Conservation (phyloP, 805 yeast species). For the Torulaspora microellipsoides region DNA sequence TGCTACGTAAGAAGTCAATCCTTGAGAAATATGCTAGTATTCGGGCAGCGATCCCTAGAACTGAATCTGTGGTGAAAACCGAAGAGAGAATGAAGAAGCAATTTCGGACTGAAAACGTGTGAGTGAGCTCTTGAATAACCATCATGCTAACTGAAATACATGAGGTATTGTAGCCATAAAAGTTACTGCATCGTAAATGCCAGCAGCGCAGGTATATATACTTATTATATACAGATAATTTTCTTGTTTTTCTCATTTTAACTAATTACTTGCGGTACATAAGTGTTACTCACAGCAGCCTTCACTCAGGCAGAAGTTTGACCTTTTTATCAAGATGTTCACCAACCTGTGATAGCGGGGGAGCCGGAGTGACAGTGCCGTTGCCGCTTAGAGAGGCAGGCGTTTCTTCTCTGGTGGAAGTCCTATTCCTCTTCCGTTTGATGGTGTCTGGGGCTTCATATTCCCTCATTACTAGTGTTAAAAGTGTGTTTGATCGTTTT, state of each 20-base stretch:
- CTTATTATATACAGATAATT: too few relatives aligned
- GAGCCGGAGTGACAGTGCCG: constrained; percentile 7
- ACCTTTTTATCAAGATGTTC: constrained; percentile 16
- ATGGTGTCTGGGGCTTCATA: constrained; percentile 55
- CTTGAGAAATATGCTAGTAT: constrained; percentile 60
- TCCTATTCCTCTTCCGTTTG: constrained; percentile 43
- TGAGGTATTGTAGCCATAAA: too few relatives aligned
- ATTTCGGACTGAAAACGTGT: not conserved
- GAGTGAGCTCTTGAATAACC: not conserved
- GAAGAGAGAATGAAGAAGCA: constrained; percentile 3
- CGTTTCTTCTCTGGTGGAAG: constrained; percentile 18
- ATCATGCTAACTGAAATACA: not conserved
- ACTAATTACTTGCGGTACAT: not conserved
- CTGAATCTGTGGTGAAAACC: constrained; percentile 27
- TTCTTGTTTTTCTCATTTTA: too few relatives aligned
- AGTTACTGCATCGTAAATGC: not conserved
- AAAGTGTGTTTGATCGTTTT: constrained; percentile 61
- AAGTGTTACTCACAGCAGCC: not conserved
- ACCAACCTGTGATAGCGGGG: constrained; percentile 5
- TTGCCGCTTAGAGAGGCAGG: constrained; percentile 14
- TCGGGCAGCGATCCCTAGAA: constrained; percentile 51
- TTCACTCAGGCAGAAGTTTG: constrained; percentile 3
- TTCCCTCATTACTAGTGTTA: constrained; percentile 66
- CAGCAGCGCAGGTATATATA: too few relatives aligned
- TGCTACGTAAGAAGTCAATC: constrained; percentile 51